Evolutionary conservation across 768 basidiomycete species (phyloP).

Genomic region (Russula compacta): DNA sequence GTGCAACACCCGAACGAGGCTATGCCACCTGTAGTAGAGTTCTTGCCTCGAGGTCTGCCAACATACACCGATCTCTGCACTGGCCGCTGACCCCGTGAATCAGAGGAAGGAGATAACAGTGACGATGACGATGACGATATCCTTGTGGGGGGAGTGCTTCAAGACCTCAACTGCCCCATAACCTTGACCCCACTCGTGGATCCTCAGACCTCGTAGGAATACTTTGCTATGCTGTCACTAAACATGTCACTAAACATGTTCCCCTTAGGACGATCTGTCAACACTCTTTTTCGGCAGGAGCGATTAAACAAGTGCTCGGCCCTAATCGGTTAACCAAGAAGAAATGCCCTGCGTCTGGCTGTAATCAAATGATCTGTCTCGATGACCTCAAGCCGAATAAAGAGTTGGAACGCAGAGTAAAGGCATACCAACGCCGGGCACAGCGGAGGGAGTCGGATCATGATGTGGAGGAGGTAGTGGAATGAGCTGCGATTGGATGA

Average conservation of each 20-base stretch:
- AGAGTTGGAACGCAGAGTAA: conserved; percentile 53
- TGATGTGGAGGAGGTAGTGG: conserved; percentile 46
- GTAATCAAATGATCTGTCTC: conserved; percentile 48
- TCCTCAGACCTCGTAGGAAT: conserved; percentile 73
- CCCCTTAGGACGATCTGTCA: conserved; percentile 50
- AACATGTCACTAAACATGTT: background rate
- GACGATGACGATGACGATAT: conserved; percentile 84
- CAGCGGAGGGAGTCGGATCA: conserved; percentile 32
- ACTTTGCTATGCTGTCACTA: background rate
- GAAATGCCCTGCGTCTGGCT: conserved; percentile 67
- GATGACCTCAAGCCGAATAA: conserved; percentile 44
- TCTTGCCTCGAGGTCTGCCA: conserved; percentile 58
- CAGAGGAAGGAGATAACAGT: conserved; percentile 75
- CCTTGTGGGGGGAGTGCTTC: conserved; percentile 77
- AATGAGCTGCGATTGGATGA: conserved; percentile 26
- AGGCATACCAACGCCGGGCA: conserved; percentile 45
- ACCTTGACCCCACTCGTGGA: conserved; percentile 56
- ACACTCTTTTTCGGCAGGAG: conserved; percentile 72
- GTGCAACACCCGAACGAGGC: conserved; percentile 50
- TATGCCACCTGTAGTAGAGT: conserved; percentile 71
- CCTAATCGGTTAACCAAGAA: conserved; percentile 25
- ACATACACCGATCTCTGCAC: background rate
- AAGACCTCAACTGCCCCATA: conserved; percentile 80
- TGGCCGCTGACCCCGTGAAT: conserved; percentile 3
- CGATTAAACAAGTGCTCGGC: conserved; percentile 58